A percentile compares a stretch with the other conserved stretches of the same genome.
These are phyloP conservation scores for Colletotrichum chlorophyti DNA, from an alignment of 2,329 filamentous ascomycete genomes.

Conservation along the genomic window DNA sequence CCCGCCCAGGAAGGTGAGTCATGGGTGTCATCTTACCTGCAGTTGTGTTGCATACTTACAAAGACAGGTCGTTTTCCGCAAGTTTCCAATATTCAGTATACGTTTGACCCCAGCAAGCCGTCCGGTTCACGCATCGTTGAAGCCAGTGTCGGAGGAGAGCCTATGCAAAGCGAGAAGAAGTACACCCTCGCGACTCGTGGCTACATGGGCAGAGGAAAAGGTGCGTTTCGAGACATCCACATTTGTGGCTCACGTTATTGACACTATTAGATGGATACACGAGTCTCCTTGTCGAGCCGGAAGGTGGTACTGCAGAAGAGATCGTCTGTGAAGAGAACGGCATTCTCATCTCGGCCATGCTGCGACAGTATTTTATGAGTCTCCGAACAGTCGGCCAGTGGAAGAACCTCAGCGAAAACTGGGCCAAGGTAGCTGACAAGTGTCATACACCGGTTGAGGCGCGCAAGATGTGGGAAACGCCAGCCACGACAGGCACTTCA, in stretches of 20 bases:
- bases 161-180: slow-evolving; percentile 66
- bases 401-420: slow-evolving; percentile 76
- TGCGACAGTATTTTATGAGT: slow-evolving; percentile 91
- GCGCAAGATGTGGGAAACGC: slow-evolving; percentile 42
- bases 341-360: slow-evolving; percentile 82
- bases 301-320: slow-evolving; percentile 79
- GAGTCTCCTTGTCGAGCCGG: slow-evolving; percentile 75
- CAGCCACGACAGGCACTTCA: slow-evolving; percentile 29
- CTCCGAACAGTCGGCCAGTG: slow-evolving; percentile 82
- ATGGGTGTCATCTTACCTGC: not conserved
- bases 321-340: slow-evolving; percentile 87
- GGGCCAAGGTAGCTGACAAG: slow-evolving; percentile 68
- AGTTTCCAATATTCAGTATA: slow-evolving; percentile 82
- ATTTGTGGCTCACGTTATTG: not conserved
- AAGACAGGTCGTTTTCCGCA: slow-evolving; percentile 75
- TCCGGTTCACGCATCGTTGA: slow-evolving; percentile 68
- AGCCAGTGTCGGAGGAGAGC: slow-evolving; percentile 65
- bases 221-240: slow-evolving; percentile 34
- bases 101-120: slow-evolving; percentile 70
- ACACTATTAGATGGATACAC: slow-evolving; percentile 71
- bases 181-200: slow-evolving; percentile 83
- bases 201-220: slow-evolving; percentile 87
- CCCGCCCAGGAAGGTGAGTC: slow-evolving; percentile 76
- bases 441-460: slow-evolving; percentile 60
- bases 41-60: not conserved